Base-by-base conservation (phyloP, 202 grass and related monocot species). In the Setaria viridis region DNA sequence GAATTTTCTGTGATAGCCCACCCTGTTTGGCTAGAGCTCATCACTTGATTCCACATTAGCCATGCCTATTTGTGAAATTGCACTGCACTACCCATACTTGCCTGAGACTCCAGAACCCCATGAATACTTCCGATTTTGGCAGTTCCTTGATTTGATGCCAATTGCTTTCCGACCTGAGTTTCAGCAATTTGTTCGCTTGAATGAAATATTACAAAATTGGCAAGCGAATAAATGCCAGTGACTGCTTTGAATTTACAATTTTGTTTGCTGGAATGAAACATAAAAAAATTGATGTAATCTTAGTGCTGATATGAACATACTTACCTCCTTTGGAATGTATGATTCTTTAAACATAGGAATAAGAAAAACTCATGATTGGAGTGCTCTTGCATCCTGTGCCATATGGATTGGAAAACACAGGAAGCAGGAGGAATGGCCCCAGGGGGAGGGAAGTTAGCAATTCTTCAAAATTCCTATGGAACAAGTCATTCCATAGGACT, bases 11-110 rank as follows among this genome's bases (percentile, higher is more conserved):
- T 71, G 19, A 41, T 60, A 55, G 46, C 21, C 21, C 17, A 25
- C 34, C 41, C 3, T 43, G 47, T 67, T 67, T 39, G 54, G 46
- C 20, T 39, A 11, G 19, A 56, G 8, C 45, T 58, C 42, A 64
- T 85, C 29, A 9, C 50, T 69, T 67, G 50, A 62, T 87, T 77
- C 21, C 47, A 65, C 34, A 60, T 69, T 69, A n/a, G 8, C 45
- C 37, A 68, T 76, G 62, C 39, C 33, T 43, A 51, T 67, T 79
- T 20, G 4, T 53, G 39, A 57, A 76, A 62, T 33, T 2, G 2
- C 14, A 10, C 59, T 56, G 85, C 58, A 74, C 35, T 32, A 70
- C 14, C 33, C 30, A 53, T 77, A 62, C 3, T 69, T 60, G 25
- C 54, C 9, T 67, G 72, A 69, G 33, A 49, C 37, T 77, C 8